Evolutionary conservation across 73 alveolate species (phyloP).

Genomic region (Strombidium stylifer): DNA sequence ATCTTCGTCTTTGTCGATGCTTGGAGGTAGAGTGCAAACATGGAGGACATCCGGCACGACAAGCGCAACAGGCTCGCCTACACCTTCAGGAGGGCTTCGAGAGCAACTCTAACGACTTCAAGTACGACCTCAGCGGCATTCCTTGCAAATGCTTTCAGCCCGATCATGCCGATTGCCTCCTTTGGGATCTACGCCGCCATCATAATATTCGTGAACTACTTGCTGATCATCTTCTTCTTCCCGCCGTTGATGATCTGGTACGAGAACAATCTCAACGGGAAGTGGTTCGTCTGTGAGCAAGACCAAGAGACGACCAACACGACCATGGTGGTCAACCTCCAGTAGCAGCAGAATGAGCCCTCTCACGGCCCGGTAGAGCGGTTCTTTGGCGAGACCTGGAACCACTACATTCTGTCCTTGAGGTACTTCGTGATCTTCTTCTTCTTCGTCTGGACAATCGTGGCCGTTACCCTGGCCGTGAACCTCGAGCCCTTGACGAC

Average conservation of each 20-base stretch:
- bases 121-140: slow-evolving; percentile 37
- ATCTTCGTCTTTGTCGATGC: slow-evolving; percentile 60
- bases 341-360: no score
- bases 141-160: slow-evolving; percentile 25
- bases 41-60: background rate
- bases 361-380: no score
- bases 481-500: background rate
- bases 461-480: background rate
- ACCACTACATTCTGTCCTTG: background rate
- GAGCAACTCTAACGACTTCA: slow-evolving; percentile 38
- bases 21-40: slow-evolving; percentile 10
- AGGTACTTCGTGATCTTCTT: background rate
- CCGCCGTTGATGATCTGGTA: slow-evolving; percentile 11
- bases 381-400: background rate
- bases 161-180: slow-evolving; percentile 41
- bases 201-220: slow-evolving; percentile 8
- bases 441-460: background rate
- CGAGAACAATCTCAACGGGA: slow-evolving; percentile 21
- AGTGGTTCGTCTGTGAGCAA: no score
- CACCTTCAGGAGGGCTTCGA: slow-evolving; percentile 36
- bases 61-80: slow-evolving; percentile 7
- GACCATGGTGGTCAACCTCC: no score
- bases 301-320: no score
- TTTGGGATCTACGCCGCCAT: slow-evolving; percentile 44
- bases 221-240: slow-evolving; percentile 9